Base-by-base conservation (phyloP, 2,329 filamentous ascomycete genomes). In the Colletotrichum sp. region DNA sequence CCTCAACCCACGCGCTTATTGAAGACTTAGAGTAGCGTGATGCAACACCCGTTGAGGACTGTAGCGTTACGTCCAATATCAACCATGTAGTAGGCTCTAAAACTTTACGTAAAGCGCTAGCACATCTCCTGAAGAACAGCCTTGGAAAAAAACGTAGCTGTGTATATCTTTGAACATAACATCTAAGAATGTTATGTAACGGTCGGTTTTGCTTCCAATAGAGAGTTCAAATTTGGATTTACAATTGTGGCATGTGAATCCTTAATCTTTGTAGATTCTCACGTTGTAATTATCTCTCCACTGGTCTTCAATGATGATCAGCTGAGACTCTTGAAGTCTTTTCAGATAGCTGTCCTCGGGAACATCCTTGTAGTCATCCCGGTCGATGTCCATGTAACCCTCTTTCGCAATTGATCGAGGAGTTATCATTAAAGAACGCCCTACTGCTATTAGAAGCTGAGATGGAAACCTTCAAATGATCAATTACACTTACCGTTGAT, bases 261-360 rank as follows among this genome's bases (percentile, higher is more conserved):
- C 21, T 68, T n/a, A 68, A 28, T 56, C 65, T 38, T 68, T 68
- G 30, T 58, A 68, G 21, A 68, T 32, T 16, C 48, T 68, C n/a
- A 68, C 32, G 3, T 68, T 58, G 14, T 58, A 58, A 30, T 55
- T 14, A 28, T 68, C 34, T 18, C 79, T 76, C 85, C 85, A 86
- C 71, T 82, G 81, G 64, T 87, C 85, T 69, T 86, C 83, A 58
- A 86, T 86, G 34, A 85, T 85, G n/a, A 81, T 79, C 30, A 87
- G 76, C 76, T 87, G 85, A 1, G 81, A 79, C 16, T 82, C 82
- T 66, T 87, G 85, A 9, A 80, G 82, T 26, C 81, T 80, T 72
- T 84, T 85, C 34, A 86, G 79, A 62, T 86, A 85, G 7, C 77
- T 81, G 52, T 85, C 84, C 32, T 85, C 82, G 4, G 76, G 74